A percentile compares a stretch with the other conserved stretches of the same genome.
These are phyloP conservation scores for Sugiyamaella lignohabitans DNA, from an alignment of 805 yeast species.

Conservation along the genomic window DNA sequence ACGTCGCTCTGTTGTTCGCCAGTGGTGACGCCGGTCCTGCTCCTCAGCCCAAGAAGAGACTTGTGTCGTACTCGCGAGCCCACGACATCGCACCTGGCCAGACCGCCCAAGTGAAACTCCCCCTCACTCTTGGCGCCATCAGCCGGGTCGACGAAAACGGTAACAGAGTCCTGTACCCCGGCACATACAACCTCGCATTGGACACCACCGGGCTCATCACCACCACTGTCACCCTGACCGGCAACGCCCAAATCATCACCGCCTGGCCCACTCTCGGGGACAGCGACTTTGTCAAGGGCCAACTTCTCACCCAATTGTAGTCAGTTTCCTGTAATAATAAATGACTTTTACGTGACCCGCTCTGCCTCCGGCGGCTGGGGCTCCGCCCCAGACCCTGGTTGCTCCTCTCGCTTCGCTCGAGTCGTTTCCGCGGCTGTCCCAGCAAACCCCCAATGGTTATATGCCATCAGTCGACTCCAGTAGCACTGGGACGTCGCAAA, in stretches of 20 bases:
- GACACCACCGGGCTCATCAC: slow-evolving; percentile 6
- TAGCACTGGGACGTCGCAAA: no score
- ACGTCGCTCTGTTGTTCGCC: slow-evolving; percentile 9
- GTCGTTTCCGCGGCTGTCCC: no score
- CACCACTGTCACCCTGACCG: slow-evolving; percentile 1
- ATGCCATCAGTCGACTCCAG: no score
- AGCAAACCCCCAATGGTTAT: no score
- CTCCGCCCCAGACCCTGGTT: no score
- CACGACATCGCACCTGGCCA: slow-evolving; percentile 7
- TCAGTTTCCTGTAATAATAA: not conserved
- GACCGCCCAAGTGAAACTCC: not conserved
- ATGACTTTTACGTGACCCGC: not conserved
- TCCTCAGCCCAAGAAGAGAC: slow-evolving; percentile 10
- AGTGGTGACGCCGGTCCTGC: slow-evolving; percentile 9
- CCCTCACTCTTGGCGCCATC: slow-evolving; percentile 5
- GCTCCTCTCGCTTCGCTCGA: no score
- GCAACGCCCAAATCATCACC: slow-evolving; percentile 2
- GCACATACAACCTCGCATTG: slow-evolving; percentile 6
- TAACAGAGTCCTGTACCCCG: slow-evolving; percentile 9
- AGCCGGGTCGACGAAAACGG: slow-evolving; percentile 11
- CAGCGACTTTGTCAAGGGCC: not conserved
- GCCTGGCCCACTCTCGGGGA: slow-evolving; percentile 7
- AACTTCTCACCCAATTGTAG: not conserved
- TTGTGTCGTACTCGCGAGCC: slow-evolving; percentile 8
- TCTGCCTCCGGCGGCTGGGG: not conserved